Evolutionary conservation across 495 filamentous ascomycete genomes (phyloP), one percentile per base, ranked within the genome.

Genomic region (Penicillium verhagenii): DNA sequence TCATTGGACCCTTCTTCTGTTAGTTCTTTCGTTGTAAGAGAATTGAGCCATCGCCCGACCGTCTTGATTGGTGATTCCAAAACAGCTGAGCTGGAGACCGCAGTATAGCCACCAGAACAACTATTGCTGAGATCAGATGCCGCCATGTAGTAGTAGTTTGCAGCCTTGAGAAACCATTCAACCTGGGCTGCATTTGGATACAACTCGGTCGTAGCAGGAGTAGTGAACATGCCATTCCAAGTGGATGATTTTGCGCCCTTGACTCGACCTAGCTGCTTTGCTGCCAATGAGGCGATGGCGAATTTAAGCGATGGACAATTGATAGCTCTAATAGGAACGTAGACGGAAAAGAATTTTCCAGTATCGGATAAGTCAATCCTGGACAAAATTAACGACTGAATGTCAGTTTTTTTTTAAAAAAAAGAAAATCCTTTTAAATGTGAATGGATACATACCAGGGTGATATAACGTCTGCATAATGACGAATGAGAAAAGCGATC

Each of bases 91-190:
- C 63, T 74, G 4, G 69, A 72, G 10, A 70, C 53, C 8, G 58
- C 47, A 0, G 52, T 67, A 46, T 74, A 76, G n/a, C 59, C 57
- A 40, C 69, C 70, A 1, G 69, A 70, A 2, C 66, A 63, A 13
- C 45, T 50, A 4, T 53, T 58, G 23, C 65, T 70, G 47, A 76
- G 60, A 21, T 64, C 56, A 5, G 65, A 66, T 24, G 61, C 57
- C 6, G 72, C 64, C 35, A 76, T 58, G 25, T 72, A 76, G 53
- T 71, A 73, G 47, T 78, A 78, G 43, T 75, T 76, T 23, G 68
- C 67, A 14, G 68, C 72, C 44, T 78, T 78, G 25, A 74, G 61
- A 24, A 67, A 69, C 74, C 74, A 78, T 33, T 78, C 73, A 4
- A 70, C 68, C 16, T 71, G 56, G 10, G 55, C 50, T 0, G 68